Evolutionary conservation across 805 yeast genomes (phyloP).

Genomic region (Helenozyma rhizophorensis): DNA sequence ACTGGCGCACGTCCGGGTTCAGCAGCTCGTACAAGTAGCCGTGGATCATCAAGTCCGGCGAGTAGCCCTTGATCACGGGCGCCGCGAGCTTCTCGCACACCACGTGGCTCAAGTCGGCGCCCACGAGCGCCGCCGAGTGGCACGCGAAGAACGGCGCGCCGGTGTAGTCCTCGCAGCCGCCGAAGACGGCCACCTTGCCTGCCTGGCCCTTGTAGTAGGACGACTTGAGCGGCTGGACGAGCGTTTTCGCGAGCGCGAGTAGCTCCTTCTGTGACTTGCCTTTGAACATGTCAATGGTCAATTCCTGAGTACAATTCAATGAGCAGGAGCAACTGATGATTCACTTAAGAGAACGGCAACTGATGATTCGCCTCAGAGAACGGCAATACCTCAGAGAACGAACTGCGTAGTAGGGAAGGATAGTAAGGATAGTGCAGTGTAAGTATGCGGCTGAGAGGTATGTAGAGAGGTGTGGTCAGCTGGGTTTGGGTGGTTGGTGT

Average conservation of each 20-base stretch:
- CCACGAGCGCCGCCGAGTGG: slow-evolving; percentile 76
- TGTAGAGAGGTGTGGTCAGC: too few species aligned
- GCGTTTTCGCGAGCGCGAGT: slow-evolving; percentile 43
- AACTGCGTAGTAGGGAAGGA: too few species aligned
- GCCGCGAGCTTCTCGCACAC: slow-evolving; percentile 83
- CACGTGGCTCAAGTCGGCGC: slow-evolving; percentile 85
- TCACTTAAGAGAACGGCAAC: too few species aligned
- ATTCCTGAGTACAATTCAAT: too few species aligned
- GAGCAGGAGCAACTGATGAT: too few species aligned
- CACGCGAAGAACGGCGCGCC: slow-evolving; percentile 96
- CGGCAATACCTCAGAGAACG: too few species aligned
- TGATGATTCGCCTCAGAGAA: too few species aligned
- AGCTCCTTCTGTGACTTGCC: slow-evolving; percentile 39
- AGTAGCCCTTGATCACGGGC: slow-evolving; percentile 74
- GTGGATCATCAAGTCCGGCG: slow-evolving; percentile 95
- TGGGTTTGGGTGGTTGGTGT: too few species aligned
- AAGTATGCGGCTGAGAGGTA: too few species aligned
- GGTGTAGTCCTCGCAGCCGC: slow-evolving; percentile 94
- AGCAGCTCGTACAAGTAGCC: slow-evolving; percentile 67
- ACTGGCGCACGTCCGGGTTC: slow-evolving; percentile 20
- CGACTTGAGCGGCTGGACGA: slow-evolving; percentile 75
- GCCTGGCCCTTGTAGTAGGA: slow-evolving; percentile 86
- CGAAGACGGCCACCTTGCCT: slow-evolving; percentile 81
- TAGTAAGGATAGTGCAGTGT: too few species aligned
- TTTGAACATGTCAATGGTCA: slow-evolving; percentile 13